Percentiles rank a stretch among this genome's conserved stretches.
These are phyloP conservation scores for Talaromyces wortmannii DNA, from an alignment of 495 filamentous ascomycete species.

Conservation along the genomic window DNA sequence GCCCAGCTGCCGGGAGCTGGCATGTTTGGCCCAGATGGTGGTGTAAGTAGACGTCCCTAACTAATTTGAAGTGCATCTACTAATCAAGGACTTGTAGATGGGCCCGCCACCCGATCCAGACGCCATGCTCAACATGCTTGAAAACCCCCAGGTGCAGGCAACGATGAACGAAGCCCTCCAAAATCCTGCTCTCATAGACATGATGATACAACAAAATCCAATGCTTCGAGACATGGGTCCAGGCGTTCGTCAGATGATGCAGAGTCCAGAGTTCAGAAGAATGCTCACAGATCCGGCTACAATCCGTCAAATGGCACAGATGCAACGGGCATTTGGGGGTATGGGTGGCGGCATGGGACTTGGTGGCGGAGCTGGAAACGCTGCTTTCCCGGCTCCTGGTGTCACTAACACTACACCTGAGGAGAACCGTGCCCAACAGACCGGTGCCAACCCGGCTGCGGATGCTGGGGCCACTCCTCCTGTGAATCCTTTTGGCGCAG, in stretches of 20 bases:
- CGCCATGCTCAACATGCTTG: constrained; percentile 73
- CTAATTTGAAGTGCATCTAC: neutral
- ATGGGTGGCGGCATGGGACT: constrained; percentile 35
- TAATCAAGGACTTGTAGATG: constrained; percentile 54
- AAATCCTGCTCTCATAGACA: constrained; percentile 85
- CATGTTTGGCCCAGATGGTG: constrained; percentile 93
- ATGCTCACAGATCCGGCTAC: constrained; percentile 95
- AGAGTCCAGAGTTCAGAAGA: constrained; percentile 76
- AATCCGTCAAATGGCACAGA: constrained; percentile 68
- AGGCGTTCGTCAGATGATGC: constrained; percentile 73
- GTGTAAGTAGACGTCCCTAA: constrained; percentile 54
- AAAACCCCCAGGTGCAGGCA: constrained; percentile 74
- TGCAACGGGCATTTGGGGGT: constrained; percentile 67
- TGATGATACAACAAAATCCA: constrained; percentile 86
- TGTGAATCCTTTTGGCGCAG: constrained; percentile 21
- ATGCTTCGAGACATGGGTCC: constrained; percentile 79
- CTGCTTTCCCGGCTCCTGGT: constrained; percentile 81
- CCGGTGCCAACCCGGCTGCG: constrained; percentile 11
- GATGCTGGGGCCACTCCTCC: constrained; percentile 5
- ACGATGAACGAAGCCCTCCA: constrained; percentile 89
- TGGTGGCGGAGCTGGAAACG: constrained; percentile 23
- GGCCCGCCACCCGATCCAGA: constrained; percentile 78
- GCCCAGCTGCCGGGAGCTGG: constrained; percentile 80
- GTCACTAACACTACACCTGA: constrained; percentile 65
- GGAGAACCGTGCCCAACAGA: constrained; percentile 34